These are phyloP conservation scores for Phytophthora cactorum DNA, from an alignment of 352 stramenopile genomes.

Conservation along the genomic window DNA sequence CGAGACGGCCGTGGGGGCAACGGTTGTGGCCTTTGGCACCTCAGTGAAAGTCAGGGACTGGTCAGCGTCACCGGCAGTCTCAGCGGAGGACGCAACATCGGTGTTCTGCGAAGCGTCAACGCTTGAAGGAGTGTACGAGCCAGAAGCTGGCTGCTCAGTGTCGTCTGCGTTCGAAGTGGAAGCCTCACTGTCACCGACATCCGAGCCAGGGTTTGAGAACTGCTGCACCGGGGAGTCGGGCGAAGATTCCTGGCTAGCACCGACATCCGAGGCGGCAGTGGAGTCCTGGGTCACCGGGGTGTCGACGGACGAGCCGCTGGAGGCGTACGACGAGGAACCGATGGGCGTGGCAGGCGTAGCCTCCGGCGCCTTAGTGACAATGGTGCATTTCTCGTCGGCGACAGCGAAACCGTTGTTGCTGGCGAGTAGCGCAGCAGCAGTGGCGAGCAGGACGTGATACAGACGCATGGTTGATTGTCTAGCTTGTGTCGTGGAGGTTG, in stretches of 20 bases:
- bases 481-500: slow-evolving; percentile 11
- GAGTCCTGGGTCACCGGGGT: slow-evolving; percentile 10
- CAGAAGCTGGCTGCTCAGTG: slow-evolving; percentile 13
- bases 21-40: slow-evolving; percentile 6
- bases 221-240: background rate
- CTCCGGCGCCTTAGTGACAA: background rate
- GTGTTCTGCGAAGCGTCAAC: slow-evolving; percentile 14
- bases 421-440: slow-evolving; percentile 14
- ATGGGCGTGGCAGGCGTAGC: background rate
- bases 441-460: slow-evolving; percentile 24
- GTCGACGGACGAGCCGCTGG: slow-evolving; percentile 3
- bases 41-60: slow-evolving; percentile 7
- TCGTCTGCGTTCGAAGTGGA: slow-evolving; percentile 1
- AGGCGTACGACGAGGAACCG: background rate
- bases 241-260: slow-evolving; percentile 5
- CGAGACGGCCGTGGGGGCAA: slow-evolving; percentile 1
- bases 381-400: background rate
- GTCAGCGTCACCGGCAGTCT: slow-evolving; percentile 11
- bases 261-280: slow-evolving; percentile 9
- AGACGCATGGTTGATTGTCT: slow-evolving; percentile 30
- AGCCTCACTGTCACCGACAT: background rate
- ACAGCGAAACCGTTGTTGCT: background rate
- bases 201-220: background rate
- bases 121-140: background rate
- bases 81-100: slow-evolving; percentile 1